Evolutionary conservation across 1,139 yeast genomes (phyloP), one percentile per base, ranked within the genome.

Genomic region (Lodderomyces elongisporus): DNA sequence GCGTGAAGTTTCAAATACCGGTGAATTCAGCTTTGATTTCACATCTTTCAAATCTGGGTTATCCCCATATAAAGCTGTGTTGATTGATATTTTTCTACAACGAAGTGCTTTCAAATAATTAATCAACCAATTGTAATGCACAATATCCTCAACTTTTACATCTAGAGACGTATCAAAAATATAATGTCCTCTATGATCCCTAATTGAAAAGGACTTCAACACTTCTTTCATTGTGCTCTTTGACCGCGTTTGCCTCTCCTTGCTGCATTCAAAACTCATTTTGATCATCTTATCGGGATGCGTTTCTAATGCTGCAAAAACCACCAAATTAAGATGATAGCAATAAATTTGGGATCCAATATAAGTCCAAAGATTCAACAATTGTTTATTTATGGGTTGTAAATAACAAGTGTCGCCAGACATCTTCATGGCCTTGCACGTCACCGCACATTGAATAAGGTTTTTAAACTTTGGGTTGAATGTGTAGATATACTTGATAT

Each of bases 301-400:
- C 17, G 32, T 30, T 17, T 15, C 34, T 29, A 31, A 38, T n/a
- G 21, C 35, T 32, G 21, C 33, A 35, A 39, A 43, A 31, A 39
- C 35, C 9, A 28, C 20, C 22, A 50, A 38, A 28, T 49, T 49
- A 10, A 39, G 25, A 29, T 45, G 41, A 26, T 43, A 40, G 5
- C 45, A 27, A 5, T 23, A 30, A 16, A 32, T 25, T 24, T 35
- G 26, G 16, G n/a, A 25, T 5, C 27, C 17, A 7, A 32, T 27
- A 20, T 39, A 36, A 12, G 35, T 29, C 54, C 53, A 48, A 13
- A 48, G 18, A 5, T 48, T 37, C 12, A 49, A 17, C 14, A 41
- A 37, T 17, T 34, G 33, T 6, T 36, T 30, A 14, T 43, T 37
- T 2, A 48, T 34, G 10, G 51, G 55, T 14, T 46, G 41, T 12